Evolutionary conservation across 257 asterid genomes (phyloP), one percentile per base, ranked within the genome.

Genomic region (Anisodus tanguticus): DNA sequence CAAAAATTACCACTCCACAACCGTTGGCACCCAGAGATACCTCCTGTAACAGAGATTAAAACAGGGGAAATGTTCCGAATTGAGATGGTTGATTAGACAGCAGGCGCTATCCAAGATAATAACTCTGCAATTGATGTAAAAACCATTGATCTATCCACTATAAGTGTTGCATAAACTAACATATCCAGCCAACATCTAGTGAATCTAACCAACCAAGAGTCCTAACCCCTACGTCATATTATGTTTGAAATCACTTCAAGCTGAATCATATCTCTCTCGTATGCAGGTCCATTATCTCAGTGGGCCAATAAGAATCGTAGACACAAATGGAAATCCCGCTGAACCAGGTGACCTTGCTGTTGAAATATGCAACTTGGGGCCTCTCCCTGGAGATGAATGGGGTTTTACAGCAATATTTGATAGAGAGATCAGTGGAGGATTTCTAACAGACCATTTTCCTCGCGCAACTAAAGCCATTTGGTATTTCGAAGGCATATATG

Each of bases 351-450:
- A 97, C 87, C 96, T 97, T 3, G 92, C 87, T 4, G 96, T 97
- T 37, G 98, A 95, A 88, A 95, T 97, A 68, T 94, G 97, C 92
- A 93, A 95, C 87, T 86, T 97, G 90, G 99, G 99, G 15, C 98
- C 98, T 60, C 90, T 95, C 1, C 97, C 98, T 0, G 98, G 99
- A 51, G 98, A 97, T 22, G 98, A 95, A 87, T 95, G 99, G 99
- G 99, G 99, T 5, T 97, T 84, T 64, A 95, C 99, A 43, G 98
- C 98, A 74, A 95, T 95, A 47, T 93, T 93, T 19, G 98, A 97
- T 86, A 86, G 99, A 90, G 98, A 97, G 68, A 95, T 95, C 72
- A 98, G 98, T 31, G 98, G 98, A 8, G 99, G 99, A 63, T 97
- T 97, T 84, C 92, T 97, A 6, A 95, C 99, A 0, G 98, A 97